phyloP scores from a whole-genome alignment of 257 asterid species.

The Henckelia pumila region DNA sequence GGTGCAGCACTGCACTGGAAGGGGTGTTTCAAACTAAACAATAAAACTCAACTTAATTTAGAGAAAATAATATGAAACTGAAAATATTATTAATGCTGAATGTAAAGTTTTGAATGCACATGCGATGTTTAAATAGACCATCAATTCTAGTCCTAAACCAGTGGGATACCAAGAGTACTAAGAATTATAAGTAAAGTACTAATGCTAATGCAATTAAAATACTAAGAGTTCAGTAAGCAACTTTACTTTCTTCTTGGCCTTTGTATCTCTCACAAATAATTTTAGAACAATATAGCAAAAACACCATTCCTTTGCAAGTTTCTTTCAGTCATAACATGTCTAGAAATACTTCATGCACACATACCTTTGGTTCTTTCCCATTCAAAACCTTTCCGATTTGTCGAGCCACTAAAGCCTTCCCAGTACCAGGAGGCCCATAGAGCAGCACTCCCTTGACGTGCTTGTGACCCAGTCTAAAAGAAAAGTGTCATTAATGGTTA shows the following conservation, averaged over 20 bases:
- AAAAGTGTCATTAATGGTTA: constrained; percentile 21
- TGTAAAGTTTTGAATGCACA: too few relatives aligned
- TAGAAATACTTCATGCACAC: constrained; percentile 17
- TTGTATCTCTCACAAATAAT: constrained; percentile 14
- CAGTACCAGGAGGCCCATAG: constrained; percentile 99
- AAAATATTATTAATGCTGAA: too few relatives aligned
- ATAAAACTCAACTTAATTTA: too few relatives aligned
- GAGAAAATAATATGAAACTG: too few relatives aligned
- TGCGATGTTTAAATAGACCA: too few relatives aligned
- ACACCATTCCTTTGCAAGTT: constrained; percentile 2
- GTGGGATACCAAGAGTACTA: too few relatives aligned
- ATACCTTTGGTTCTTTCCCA: constrained; percentile 99
- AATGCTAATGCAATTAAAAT: too few relatives aligned
- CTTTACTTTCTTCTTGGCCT: constrained; percentile 1
- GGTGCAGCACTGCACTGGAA: too few relatives aligned
- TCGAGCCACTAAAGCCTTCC: constrained; percentile 98
- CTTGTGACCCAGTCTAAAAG: constrained; percentile 84
- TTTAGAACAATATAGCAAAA: background rate
- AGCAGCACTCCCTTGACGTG: constrained; percentile 99
- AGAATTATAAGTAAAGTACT: too few relatives aligned
- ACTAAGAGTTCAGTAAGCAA: too few relatives aligned
- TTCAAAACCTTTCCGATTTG: constrained; percentile 97
- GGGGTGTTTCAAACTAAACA: too few relatives aligned
- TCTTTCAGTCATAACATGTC: constrained; percentile 12
- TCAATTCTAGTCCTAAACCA: too few relatives aligned